These are phyloP conservation scores for Phragmites australis DNA, from an alignment of 176 grass and related monocot genomes.

Conservation along the genomic window DNA sequence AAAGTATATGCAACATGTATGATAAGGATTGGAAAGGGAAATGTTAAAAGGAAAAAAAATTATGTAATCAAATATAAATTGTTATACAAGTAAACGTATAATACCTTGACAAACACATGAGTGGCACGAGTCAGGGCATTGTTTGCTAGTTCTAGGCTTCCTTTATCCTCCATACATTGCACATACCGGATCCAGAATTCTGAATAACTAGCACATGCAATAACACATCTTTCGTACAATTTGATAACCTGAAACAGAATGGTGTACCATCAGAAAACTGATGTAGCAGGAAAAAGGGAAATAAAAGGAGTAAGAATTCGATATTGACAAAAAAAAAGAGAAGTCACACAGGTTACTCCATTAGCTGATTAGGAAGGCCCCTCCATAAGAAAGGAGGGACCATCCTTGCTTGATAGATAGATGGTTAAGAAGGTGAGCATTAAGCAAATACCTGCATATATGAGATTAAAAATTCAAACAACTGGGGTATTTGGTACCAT, in stretches of 20 bases:
- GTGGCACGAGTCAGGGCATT: constrained; percentile 96
- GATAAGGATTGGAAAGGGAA: background rate
- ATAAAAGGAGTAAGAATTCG: constrained; percentile 43
- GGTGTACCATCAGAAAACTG: constrained; percentile 49
- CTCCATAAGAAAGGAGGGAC: constrained; percentile 88
- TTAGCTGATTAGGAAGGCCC: constrained; percentile 93
- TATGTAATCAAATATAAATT: background rate
- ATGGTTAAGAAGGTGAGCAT: constrained; percentile 98
- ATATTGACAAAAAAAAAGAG: constrained; percentile 63
- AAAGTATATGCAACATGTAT: background rate
- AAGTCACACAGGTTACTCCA: constrained; percentile 97
- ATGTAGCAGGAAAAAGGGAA: constrained; percentile 5
- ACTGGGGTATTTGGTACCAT: constrained; percentile 68
- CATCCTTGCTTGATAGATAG: constrained; percentile 94
- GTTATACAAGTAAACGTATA: constrained; percentile 1
- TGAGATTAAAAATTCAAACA: constrained; percentile 97
- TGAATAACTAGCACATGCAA: constrained; percentile 93
- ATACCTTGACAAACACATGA: constrained; percentile 99
- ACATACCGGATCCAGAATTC: constrained; percentile 99
- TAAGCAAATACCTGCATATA: constrained; percentile 99
- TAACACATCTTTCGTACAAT: constrained; percentile 95
- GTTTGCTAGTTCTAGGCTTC: constrained; percentile 89
- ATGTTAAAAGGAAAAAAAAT: constrained; percentile 3
- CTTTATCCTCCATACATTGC: constrained; percentile 80
- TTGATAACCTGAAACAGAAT: constrained; percentile 92